Conservation (phyloP, 148 eudicot species). For the Chenopodium formosanum region DNA sequence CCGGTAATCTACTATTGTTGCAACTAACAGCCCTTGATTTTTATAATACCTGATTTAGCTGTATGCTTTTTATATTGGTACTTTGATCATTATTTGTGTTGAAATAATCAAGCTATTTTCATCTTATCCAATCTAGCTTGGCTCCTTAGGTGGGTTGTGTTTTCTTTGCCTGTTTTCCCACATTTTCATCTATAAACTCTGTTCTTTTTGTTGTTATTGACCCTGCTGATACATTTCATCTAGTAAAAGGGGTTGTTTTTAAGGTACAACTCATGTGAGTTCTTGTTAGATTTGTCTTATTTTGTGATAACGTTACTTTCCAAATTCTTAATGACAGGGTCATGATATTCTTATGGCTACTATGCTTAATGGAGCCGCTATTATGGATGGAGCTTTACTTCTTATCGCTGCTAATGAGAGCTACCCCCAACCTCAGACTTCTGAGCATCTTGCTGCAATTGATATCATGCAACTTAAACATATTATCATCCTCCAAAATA, state of each 20-base stretch:
- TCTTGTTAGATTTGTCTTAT: too few relatives aligned
- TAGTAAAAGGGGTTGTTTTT: too few relatives aligned
- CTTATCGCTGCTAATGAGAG: slow-evolving; percentile 98
- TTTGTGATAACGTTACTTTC: too few relatives aligned
- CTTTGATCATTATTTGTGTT: neutral
- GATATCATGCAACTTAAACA: slow-evolving; percentile 97
- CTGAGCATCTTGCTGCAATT: slow-evolving; percentile 97
- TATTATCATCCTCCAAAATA: slow-evolving; percentile 92
- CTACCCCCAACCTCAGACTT: slow-evolving; percentile 97
- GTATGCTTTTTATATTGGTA: neutral
- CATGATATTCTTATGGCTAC: slow-evolving; percentile 99
- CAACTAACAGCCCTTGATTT: neutral
- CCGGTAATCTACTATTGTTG: slow-evolving; percentile 51
- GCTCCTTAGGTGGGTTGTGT: neutral
- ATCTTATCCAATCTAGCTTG: neutral
- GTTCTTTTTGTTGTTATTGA: too few relatives aligned
- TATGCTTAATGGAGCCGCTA: slow-evolving; percentile 99
- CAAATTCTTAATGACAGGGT: slow-evolving; percentile 48
- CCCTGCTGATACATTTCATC: too few relatives aligned
- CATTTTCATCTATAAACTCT: too few relatives aligned
- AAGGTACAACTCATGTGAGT: too few relatives aligned
- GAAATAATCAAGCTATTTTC: neutral
- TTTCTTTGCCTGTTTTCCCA: neutral
- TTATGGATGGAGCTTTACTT: slow-evolving; percentile 98
- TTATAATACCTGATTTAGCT: neutral